Percentiles rank a stretch among this genome's conserved stretches.
Evolutionary conservation across 164 flowering plant species (phyloP).

Genomic region (Magnolia kwangsiensis): DNA sequence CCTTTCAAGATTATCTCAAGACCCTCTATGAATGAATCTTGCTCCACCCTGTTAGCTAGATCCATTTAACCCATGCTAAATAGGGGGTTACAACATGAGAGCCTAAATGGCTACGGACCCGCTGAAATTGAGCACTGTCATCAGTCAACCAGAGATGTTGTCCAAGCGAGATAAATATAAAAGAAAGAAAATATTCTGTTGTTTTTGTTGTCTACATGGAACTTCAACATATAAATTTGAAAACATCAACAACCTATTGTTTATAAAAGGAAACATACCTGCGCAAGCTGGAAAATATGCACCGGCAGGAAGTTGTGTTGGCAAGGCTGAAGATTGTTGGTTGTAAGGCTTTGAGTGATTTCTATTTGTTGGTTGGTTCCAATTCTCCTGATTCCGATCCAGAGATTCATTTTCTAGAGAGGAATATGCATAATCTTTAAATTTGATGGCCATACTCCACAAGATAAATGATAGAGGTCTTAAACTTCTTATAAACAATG

Average conservation of each 20-base stretch:
- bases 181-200: background rate
- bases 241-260: background rate
- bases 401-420: constrained; percentile 48
- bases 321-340: constrained; percentile 49
- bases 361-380: constrained; percentile 42
- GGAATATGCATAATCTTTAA: background rate
- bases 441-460: background rate
- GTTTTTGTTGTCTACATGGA: too few relatives aligned
- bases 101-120: too few relatives aligned
- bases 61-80: too few relatives aligned
- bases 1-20: too few relatives aligned
- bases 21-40: too few relatives aligned
- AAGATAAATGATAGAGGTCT: background rate
- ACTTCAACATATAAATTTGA: background rate
- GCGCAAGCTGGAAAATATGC: constrained; percentile 84
- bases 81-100: too few relatives aligned
- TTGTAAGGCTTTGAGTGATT: constrained; percentile 39
- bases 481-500: too few relatives aligned
- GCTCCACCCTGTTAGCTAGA: too few relatives aligned
- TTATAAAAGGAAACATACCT: constrained; percentile 30
- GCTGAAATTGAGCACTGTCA: too few relatives aligned
- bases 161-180: background rate
- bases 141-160: background rate
- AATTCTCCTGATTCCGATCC: constrained; percentile 16
- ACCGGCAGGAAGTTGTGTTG: constrained; percentile 75